These are phyloP conservation scores for Pseudocercospora crystallina DNA, from an alignment of 2,329 filamentous ascomycete species.

Conservation along the genomic window DNA sequence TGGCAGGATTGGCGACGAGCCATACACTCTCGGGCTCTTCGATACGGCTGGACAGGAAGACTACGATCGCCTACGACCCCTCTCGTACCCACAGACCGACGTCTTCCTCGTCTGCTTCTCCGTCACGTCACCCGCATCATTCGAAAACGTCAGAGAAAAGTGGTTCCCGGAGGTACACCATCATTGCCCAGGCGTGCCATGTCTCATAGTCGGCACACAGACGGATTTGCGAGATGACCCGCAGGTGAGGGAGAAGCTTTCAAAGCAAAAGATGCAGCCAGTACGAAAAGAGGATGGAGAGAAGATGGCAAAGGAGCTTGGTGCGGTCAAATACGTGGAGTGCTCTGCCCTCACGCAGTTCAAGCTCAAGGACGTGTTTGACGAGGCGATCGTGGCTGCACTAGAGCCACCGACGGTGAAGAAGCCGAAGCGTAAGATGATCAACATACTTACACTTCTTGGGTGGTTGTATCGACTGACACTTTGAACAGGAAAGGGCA, in stretches of 20 bases:
- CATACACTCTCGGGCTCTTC: slow-evolving; percentile 94
- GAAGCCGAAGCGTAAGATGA: slow-evolving; percentile 52
- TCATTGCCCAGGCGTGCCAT: slow-evolving; percentile 96
- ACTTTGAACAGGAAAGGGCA: slow-evolving; percentile 31
- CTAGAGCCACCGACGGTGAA: slow-evolving; percentile 83
- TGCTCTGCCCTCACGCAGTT: slow-evolving; percentile 97
- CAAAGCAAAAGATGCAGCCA: slow-evolving; percentile 94
- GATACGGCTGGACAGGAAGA: slow-evolving; percentile 99
- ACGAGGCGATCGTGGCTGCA: slow-evolving; percentile 97
- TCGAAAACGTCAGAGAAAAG: slow-evolving; percentile 98
- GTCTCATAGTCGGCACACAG: slow-evolving; percentile 96
- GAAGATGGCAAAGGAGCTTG: slow-evolving; percentile 94
- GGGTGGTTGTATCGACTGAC: background rate
- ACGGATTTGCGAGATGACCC: slow-evolving; percentile 91
- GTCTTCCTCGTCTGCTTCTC: slow-evolving; percentile 99
- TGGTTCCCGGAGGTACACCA: slow-evolving; percentile 99
- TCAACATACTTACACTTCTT: background rate
- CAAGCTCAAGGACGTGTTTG: slow-evolving; percentile 98
- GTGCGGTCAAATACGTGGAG: slow-evolving; percentile 97
- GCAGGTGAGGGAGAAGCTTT: slow-evolving; percentile 83
- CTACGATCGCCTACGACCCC: slow-evolving; percentile 93
- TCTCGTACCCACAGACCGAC: slow-evolving; percentile 97
- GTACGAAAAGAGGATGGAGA: slow-evolving; percentile 92
- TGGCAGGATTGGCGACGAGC: slow-evolving; percentile 94
- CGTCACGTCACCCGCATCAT: slow-evolving; percentile 93